These are phyloP conservation scores for Gastrolobium villosum DNA, from an alignment of 306 rosid genomes.

Conservation along the genomic window DNA sequence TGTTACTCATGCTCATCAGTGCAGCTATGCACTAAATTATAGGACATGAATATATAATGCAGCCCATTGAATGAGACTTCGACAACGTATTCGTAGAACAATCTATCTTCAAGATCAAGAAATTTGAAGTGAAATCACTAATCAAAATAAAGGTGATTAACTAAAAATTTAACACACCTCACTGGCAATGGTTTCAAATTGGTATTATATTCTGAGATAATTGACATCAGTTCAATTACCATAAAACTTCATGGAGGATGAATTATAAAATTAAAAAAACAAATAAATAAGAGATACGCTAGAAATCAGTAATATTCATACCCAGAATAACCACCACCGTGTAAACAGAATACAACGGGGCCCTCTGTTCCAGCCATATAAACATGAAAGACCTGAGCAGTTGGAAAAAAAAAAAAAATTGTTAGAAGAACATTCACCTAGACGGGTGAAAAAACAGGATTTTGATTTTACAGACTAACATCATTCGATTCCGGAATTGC, in stretches of 20 bases:
- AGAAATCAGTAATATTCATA: constrained; percentile 48
- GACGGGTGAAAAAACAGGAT: not conserved
- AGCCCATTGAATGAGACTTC: not conserved
- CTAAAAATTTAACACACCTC: constrained; percentile 8
- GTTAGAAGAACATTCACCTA: constrained; percentile 14
- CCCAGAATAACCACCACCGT: constrained; percentile 99
- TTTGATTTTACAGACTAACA: constrained; percentile 56
- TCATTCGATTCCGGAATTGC: constrained; percentile 69
- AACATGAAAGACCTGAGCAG: constrained; percentile 88
- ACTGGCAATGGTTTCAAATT: not conserved
- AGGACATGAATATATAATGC: not conserved
- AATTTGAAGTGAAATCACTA: not conserved
- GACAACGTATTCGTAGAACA: not conserved
- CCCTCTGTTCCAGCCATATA: constrained; percentile 97
- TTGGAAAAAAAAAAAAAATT: constrained; percentile 14
- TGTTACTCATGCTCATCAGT: not conserved
- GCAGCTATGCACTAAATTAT: not conserved
- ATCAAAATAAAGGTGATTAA: constrained; percentile 6
- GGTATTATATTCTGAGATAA: not conserved
- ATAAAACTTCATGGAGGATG: constrained; percentile 25
- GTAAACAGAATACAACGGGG: constrained; percentile 91
- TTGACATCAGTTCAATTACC: not conserved
- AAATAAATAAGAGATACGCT: not conserved
- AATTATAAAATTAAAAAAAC: not conserved
- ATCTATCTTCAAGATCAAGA: not conserved